phyloP scores from a whole-genome alignment of 495 filamentous ascomycete genomes.

The Penicillium parvum region DNA sequence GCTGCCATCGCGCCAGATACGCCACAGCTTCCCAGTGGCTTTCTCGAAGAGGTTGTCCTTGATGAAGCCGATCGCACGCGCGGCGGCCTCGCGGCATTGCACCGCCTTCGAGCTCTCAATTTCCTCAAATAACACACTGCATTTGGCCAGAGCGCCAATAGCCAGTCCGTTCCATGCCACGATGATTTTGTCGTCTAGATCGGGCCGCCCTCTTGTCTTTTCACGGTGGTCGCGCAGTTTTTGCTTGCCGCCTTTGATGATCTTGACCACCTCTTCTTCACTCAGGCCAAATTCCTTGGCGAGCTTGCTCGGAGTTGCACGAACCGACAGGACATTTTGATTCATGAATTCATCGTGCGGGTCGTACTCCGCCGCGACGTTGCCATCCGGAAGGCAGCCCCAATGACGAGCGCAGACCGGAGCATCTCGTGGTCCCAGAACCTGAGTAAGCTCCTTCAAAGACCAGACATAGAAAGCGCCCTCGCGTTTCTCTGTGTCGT shows the following conservation, averaged over 20 bases:
- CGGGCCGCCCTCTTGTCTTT: conserved; percentile 71
- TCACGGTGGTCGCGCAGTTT: conserved; percentile 72
- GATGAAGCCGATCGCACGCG: conserved; percentile 70
- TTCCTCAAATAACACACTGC: conserved; percentile 59
- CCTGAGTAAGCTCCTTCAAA: conserved; percentile 73
- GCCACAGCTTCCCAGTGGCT: conserved; percentile 56
- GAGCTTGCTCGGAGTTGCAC: conserved; percentile 58
- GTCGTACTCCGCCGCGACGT: conserved; percentile 79
- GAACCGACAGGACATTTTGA: conserved; percentile 57
- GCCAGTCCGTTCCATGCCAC: conserved; percentile 86
- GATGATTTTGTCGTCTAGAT: conserved; percentile 87
- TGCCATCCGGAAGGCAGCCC: conserved; percentile 82
- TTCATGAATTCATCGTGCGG: conserved; percentile 92
- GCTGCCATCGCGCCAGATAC: conserved; percentile 68
- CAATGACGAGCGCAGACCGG: conserved; percentile 79
- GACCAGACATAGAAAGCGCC: conserved; percentile 98
- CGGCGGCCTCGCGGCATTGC: conserved; percentile 60
- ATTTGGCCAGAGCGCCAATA: conserved; percentile 74
- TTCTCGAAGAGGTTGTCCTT: conserved; percentile 71
- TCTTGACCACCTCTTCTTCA: conserved; percentile 64
- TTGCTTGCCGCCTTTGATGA: conserved; percentile 62
- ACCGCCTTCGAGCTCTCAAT: conserved; percentile 54
- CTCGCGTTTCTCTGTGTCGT: conserved; percentile 82
- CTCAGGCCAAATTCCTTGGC: conserved; percentile 74
- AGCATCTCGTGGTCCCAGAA: conserved; percentile 66